Evolutionary conservation across 2,329 filamentous ascomycete genomes (phyloP).

Genomic region (Monilinia fructigena): DNA sequence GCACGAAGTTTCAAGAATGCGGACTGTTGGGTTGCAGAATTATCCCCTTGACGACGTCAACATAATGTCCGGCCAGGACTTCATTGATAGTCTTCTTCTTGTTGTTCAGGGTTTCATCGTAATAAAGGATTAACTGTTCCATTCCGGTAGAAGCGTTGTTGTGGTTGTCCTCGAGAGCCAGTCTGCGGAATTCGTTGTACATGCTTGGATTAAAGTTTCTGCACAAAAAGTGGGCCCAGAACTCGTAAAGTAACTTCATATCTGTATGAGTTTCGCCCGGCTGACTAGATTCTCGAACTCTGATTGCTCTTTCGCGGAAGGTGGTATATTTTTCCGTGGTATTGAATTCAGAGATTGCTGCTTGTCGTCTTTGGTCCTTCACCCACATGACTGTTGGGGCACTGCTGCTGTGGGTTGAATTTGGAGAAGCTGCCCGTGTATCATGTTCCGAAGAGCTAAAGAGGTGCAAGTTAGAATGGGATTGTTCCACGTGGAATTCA

Average conservation of each 20-base stretch:
- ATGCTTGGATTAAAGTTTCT: slow-evolving; percentile 72
- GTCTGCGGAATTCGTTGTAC: slow-evolving; percentile 71
- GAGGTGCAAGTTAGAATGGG: slow-evolving; percentile 4
- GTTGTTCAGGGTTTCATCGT: slow-evolving; percentile 56
- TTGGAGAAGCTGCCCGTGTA: slow-evolving; percentile 31
- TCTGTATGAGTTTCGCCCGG: slow-evolving; percentile 49
- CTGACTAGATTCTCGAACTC: slow-evolving; percentile 41
- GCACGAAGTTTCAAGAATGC: slow-evolving; percentile 52
- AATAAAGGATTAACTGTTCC: slow-evolving; percentile 63
- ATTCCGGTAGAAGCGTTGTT: slow-evolving; percentile 56
- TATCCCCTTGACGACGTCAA: slow-evolving; percentile 53
- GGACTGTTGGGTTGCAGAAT: slow-evolving; percentile 42
- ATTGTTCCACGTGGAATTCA: background rate
- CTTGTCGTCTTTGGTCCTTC: slow-evolving; percentile 39
- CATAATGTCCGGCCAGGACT: slow-evolving; percentile 53
- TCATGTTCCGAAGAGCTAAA: slow-evolving; percentile 35
- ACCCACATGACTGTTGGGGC: slow-evolving; percentile 43
- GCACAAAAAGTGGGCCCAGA: slow-evolving; percentile 72
- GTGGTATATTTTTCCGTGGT: slow-evolving; percentile 41
- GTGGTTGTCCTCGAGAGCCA: slow-evolving; percentile 63
- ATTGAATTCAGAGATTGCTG: slow-evolving; percentile 40
- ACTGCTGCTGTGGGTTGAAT: slow-evolving; percentile 29
- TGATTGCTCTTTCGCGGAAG: slow-evolving; percentile 45
- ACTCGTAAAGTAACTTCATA: slow-evolving; percentile 68
- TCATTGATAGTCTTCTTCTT: slow-evolving; percentile 50